Percentiles rank a stretch among this genome's conserved stretches.
Evolutionary conservation across 768 basidiomycete species (phyloP).

Genomic region (Auriscalpium orientale): DNA sequence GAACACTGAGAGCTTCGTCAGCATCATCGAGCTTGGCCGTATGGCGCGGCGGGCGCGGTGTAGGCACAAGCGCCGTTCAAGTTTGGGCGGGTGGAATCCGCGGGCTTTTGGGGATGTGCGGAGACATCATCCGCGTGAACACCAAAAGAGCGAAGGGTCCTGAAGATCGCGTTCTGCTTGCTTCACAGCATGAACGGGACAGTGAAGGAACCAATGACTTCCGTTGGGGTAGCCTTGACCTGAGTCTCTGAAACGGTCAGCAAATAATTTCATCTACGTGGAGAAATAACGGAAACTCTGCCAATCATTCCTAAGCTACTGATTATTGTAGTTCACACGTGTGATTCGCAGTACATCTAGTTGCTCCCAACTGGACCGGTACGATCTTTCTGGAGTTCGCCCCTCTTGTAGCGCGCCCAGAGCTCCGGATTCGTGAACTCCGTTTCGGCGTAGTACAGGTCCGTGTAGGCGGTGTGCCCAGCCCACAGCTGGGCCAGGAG

Average conservation of each 20-base stretch:
- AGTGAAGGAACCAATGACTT: slow-evolving; percentile 48
- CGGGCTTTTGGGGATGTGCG: slow-evolving; percentile 48
- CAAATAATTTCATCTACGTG: not conserved
- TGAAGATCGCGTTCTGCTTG: slow-evolving; percentile 88
- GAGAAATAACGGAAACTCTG: too few relatives aligned
- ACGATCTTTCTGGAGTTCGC: too few relatives aligned
- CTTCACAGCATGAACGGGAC: slow-evolving; percentile 77
- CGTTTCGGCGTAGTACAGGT: too few relatives aligned
- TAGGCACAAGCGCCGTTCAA: slow-evolving; percentile 27
- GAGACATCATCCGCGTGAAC: slow-evolving; percentile 83
- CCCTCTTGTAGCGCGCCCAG: too few relatives aligned
- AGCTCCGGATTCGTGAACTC: too few relatives aligned
- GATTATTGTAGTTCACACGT: too few relatives aligned
- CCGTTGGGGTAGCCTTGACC: slow-evolving; percentile 45
- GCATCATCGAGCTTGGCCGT: slow-evolving; percentile 87
- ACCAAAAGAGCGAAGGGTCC: slow-evolving; percentile 72
- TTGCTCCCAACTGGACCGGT: too few relatives aligned
- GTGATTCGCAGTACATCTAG: too few relatives aligned
- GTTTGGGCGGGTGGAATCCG: slow-evolving; percentile 52
- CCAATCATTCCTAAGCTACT: too few relatives aligned
- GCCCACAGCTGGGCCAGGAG: too few relatives aligned
- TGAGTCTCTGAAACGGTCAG: slow-evolving; percentile 33
- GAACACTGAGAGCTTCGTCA: slow-evolving; percentile 33
- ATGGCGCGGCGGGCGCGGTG: too few relatives aligned
- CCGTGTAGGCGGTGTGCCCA: too few relatives aligned